phyloP scores from a whole-genome alignment of 192 early-diverging fungal genomes.

The Coemansia sp. region DNA sequence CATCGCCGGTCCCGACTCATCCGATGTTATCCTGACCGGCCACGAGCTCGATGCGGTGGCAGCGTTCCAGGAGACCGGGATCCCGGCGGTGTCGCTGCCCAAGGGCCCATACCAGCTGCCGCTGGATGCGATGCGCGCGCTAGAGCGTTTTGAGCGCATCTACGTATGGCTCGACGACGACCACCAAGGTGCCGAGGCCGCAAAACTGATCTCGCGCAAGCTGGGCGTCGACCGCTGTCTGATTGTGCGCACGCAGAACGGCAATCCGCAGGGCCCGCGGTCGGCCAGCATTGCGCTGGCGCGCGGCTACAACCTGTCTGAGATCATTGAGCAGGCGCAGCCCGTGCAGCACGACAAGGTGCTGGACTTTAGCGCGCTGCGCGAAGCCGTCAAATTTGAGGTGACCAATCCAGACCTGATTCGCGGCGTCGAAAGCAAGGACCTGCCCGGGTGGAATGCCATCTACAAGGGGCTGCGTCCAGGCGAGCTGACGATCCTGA shows the following conservation, averaged over 20 bases:
- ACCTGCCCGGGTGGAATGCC: conserved; percentile 60
- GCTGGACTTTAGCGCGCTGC: conserved; percentile 56
- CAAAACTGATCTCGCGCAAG: conserved; percentile 58
- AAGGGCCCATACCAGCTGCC: conserved; percentile 56
- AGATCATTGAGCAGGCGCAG: conserved; percentile 46
- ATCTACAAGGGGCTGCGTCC: conserved; percentile 65
- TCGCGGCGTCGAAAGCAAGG: conserved; percentile 57
- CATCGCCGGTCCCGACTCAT: conserved; percentile 34
- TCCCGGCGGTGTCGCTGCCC: conserved; percentile 59
- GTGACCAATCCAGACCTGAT: conserved; percentile 62
- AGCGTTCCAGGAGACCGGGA: conserved; percentile 60
- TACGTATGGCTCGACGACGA: conserved; percentile 70
- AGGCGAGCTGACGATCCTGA: conserved; percentile 66
- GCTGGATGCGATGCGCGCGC: conserved; percentile 53
- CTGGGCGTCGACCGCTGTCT: conserved; percentile 61
- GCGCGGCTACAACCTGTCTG: conserved; percentile 30
- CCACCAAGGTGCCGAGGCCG: conserved; percentile 58
- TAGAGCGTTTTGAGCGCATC: conserved; percentile 62
- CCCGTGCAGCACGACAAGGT: conserved; percentile 64
- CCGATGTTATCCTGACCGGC: conserved; percentile 56
- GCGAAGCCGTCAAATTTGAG: conserved; percentile 62
- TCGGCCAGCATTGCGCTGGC: conserved; percentile 56
- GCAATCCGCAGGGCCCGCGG: conserved; percentile 45
- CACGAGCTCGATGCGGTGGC: conserved; percentile 66
- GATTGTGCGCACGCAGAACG: conserved; percentile 51